phyloP scores from a whole-genome alignment of 495 filamentous ascomycete genomes.

The Penicillium canariense region DNA sequence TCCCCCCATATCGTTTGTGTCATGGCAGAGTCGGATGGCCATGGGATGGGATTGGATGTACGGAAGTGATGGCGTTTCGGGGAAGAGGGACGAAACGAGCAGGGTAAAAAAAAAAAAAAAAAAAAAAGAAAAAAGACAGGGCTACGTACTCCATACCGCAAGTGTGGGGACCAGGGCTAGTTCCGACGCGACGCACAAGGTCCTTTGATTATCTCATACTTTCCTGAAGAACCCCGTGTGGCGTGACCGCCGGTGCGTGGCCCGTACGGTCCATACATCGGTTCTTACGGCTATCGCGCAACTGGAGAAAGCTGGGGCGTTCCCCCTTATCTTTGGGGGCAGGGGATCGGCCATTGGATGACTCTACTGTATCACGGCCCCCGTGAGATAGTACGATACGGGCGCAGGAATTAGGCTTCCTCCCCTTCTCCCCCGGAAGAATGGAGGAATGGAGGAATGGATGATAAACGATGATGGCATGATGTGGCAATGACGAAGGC shows the following conservation, averaged over 20 bases:
- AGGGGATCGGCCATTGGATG: neutral
- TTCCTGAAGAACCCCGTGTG: slow-evolving; percentile 27
- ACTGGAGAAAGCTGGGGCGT: slow-evolving; percentile 18
- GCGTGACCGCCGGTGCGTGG: slow-evolving; percentile 27
- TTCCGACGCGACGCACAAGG: slow-evolving; percentile 20
- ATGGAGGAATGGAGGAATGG: neutral
- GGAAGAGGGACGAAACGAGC: neutral
- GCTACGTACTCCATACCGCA: slow-evolving; percentile 11
- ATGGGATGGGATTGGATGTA: no score
- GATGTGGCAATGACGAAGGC: slow-evolving; percentile 9
- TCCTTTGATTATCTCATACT: slow-evolving; percentile 21
- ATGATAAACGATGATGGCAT: slow-evolving; percentile 20
- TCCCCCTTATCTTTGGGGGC: neutral
- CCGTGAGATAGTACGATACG: neutral
- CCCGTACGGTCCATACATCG: neutral
- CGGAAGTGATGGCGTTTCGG: neutral
- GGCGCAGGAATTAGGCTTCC: neutral
- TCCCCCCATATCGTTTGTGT: no score
- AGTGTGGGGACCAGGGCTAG: slow-evolving; percentile 25
- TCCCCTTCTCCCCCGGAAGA: neutral
- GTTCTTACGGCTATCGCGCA: slow-evolving; percentile 27
- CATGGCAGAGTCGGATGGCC: neutral
- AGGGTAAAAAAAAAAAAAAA: neutral
- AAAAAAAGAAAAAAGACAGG: neutral
- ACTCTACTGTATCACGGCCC: neutral